Evolutionary conservation across 768 basidiomycete genomes (phyloP).

Genomic region (Russula dissimulans): DNA sequence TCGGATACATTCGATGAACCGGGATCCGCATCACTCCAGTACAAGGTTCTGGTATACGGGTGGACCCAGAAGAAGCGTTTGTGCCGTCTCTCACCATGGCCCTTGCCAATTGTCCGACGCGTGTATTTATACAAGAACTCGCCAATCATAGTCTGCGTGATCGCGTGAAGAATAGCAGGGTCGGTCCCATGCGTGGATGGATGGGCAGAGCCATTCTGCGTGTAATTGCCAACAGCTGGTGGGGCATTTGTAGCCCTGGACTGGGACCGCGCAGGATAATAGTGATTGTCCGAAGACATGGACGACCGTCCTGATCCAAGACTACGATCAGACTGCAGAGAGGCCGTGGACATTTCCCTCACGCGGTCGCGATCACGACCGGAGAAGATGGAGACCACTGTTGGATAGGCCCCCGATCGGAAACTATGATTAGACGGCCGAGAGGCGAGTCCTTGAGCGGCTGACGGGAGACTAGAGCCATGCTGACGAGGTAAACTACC

Average conservation of each 20-base stretch:
- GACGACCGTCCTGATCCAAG: slow-evolving; percentile 69
- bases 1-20: slow-evolving; percentile 81
- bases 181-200: slow-evolving; percentile 45
- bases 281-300: slow-evolving; percentile 68
- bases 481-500: slow-evolving; percentile 48
- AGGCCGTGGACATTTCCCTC: slow-evolving; percentile 56
- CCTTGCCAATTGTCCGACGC: slow-evolving; percentile 78
- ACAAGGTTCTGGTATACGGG: slow-evolving; percentile 94
- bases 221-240: slow-evolving; percentile 35
- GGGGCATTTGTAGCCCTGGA: slow-evolving; percentile 28
- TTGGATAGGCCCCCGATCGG: slow-evolving; percentile 55
- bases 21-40: slow-evolving; percentile 95
- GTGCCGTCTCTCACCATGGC: slow-evolving; percentile 83
- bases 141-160: slow-evolving; percentile 99
- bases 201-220: slow-evolving; percentile 20
- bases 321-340: slow-evolving; percentile 60
- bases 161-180: slow-evolving; percentile 85
- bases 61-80: slow-evolving; percentile 99
- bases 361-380: slow-evolving; percentile 39
- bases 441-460: slow-evolving; percentile 54
- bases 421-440: slow-evolving; percentile 77
- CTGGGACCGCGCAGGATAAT: slow-evolving; percentile 35
- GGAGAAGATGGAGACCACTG: slow-evolving; percentile 34
- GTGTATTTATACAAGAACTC: slow-evolving; percentile 99
- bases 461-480: slow-evolving; percentile 71